Conservation (phyloP, 2,329 filamentous ascomycete genomes). For the Calonectria montana region DNA sequence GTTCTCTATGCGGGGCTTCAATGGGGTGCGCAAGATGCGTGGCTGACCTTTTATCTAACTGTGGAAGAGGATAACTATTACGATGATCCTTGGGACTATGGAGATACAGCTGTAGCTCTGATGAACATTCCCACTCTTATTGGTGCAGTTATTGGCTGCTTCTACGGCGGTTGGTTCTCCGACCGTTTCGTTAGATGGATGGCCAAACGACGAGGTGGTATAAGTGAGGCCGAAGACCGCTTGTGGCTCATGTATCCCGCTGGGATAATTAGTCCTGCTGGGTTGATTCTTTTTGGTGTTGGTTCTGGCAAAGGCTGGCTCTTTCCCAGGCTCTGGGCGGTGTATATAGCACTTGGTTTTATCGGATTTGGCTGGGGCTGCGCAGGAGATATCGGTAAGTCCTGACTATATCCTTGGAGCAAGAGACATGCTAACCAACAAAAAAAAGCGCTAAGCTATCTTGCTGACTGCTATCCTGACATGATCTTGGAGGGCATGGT, state of each 20-base stretch:
- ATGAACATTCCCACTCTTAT: constrained; percentile 25
- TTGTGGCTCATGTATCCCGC: constrained; percentile 23
- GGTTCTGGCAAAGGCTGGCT: constrained; percentile 20
- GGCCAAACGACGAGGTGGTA: constrained; percentile 11
- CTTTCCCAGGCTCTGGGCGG: constrained; percentile 16
- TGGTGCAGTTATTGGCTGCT: constrained; percentile 15
- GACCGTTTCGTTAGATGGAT: constrained; percentile 18
- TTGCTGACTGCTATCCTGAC: constrained; percentile 22
- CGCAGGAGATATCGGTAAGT: constrained; percentile 21
- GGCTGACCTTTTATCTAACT: constrained; percentile 21
- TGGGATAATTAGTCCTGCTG: constrained; percentile 14
- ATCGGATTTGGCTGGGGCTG: constrained; percentile 25
- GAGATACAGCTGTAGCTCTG: constrained; percentile 13
- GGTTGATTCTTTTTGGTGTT: constrained; percentile 16
- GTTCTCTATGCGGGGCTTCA: constrained; percentile 19
- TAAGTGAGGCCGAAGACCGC: constrained; percentile 20
- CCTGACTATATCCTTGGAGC: not conserved
- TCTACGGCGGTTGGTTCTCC: constrained; percentile 19
- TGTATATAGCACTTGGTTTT: constrained; percentile 16
- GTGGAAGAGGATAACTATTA: constrained; percentile 23
- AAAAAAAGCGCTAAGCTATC: constrained; percentile 4
- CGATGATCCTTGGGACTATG: constrained; percentile 21
- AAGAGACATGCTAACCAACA: not conserved
- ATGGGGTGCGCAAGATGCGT: constrained; percentile 22
- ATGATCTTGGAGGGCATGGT: constrained; percentile 25